Evolutionary conservation across 2,329 filamentous ascomycete species (phyloP).

Genomic region (Trichophyton mentagrophytes): DNA sequence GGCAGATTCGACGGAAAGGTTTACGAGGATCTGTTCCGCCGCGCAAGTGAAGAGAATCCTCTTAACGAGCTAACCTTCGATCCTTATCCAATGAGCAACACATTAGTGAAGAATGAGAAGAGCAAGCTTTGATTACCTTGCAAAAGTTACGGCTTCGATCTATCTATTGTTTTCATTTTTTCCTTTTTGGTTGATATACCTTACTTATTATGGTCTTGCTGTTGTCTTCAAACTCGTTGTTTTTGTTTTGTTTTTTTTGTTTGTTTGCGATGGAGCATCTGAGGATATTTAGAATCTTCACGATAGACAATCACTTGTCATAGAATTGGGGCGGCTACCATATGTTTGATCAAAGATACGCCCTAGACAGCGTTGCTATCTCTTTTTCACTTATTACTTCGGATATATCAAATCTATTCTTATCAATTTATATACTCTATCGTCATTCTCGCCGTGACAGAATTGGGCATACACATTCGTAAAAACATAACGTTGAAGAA

Average conservation of each 20-base stretch:
- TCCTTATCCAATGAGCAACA: conserved; percentile 52
- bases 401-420: not conserved
- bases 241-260: not conserved
- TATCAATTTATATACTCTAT: not conserved
- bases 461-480: not conserved
- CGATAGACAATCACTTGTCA: not conserved
- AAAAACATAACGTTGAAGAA: not conserved
- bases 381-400: not conserved
- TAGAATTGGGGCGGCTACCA: not conserved
- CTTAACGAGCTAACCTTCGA: conserved; percentile 60
- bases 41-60: conserved; percentile 60
- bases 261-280: not conserved
- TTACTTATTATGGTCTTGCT: not conserved
- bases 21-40: conserved; percentile 63
- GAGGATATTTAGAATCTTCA: not conserved
- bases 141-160: not conserved
- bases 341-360: not conserved
- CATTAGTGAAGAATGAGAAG: conserved; percentile 46
- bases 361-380: not conserved
- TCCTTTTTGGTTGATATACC: not conserved
- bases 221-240: not conserved
- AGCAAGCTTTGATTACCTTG: conserved; percentile 26
- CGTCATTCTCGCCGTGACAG: not conserved
- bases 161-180: not conserved
- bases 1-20: conserved; percentile 62